Conservation (phyloP, 352 stramenopile genomes). For the Phytophthora capsici region DNA sequence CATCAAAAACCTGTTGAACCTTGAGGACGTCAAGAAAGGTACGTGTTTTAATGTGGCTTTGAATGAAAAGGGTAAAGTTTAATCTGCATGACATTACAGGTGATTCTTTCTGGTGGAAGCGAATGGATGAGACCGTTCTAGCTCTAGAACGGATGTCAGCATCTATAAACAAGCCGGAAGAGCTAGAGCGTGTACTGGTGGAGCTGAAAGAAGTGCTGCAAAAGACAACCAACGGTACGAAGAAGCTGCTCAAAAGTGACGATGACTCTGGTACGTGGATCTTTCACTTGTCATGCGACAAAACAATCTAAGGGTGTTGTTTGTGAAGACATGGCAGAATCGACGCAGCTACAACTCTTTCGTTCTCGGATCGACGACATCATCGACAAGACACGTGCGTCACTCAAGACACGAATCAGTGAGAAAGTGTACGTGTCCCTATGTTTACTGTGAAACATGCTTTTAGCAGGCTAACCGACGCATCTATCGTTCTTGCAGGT, state of each 20-base stretch:
- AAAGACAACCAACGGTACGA: slow-evolving; percentile 28
- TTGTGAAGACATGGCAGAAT: slow-evolving; percentile 20
- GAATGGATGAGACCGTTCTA: slow-evolving; percentile 56
- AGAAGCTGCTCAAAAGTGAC: slow-evolving; percentile 15
- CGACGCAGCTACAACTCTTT: slow-evolving; percentile 44
- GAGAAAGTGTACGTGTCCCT: slow-evolving; percentile 57
- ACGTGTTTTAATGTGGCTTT: neutral
- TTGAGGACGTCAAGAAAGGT: slow-evolving; percentile 54
- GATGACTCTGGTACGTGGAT: slow-evolving; percentile 16
- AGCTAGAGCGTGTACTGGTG: slow-evolving; percentile 58
- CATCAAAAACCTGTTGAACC: slow-evolving; percentile 62
- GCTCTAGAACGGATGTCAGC: slow-evolving; percentile 54
- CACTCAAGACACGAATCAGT: slow-evolving; percentile 53
- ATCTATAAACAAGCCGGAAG: slow-evolving; percentile 60
- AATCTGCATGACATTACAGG: slow-evolving; percentile 15
- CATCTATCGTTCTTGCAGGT: slow-evolving; percentile 26
- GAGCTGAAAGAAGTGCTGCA: slow-evolving; percentile 61
- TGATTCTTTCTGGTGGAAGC: slow-evolving; percentile 64
- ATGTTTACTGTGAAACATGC: neutral
- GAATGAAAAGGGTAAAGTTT: neutral
- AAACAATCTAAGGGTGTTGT: neutral
- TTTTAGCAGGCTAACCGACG: neutral
- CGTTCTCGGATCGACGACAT: slow-evolving; percentile 57
- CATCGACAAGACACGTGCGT: slow-evolving; percentile 51
- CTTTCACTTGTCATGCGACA: neutral